A percentile compares a stretch with the other conserved stretches of the same genome.
These are phyloP conservation scores for Aspergillus fructus DNA, from an alignment of 2,329 filamentous ascomycete genomes.

Conservation along the genomic window DNA sequence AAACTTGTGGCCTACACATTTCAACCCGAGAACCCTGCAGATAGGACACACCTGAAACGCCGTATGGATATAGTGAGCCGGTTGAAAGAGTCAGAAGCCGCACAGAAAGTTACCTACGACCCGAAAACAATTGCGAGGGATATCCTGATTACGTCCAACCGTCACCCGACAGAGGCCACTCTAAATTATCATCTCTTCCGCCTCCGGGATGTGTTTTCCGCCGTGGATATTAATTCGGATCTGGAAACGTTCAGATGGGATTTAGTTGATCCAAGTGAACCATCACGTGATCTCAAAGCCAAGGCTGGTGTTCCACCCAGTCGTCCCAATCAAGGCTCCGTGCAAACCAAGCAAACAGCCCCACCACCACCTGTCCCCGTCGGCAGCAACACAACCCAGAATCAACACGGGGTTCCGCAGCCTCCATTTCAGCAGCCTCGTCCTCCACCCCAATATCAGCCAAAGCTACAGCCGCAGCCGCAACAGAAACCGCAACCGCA, in stretches of 20 bases:
- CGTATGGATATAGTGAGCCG: constrained; percentile 44
- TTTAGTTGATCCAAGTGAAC: constrained; percentile 48
- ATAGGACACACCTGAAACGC: constrained; percentile 25
- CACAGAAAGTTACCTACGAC: constrained; percentile 55
- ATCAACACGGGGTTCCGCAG: neutral
- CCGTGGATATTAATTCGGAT: constrained; percentile 50
- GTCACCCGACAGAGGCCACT: constrained; percentile 58
- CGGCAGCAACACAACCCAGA: constrained; percentile 8
- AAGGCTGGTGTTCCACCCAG: neutral
- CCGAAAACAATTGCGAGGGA: constrained; percentile 63
- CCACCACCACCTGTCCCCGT: constrained; percentile 4
- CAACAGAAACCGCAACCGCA: neutral
- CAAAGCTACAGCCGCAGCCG: neutral
- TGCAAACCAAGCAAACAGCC: constrained; percentile 6
- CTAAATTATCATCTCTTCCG: constrained; percentile 61
- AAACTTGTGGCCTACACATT: constrained; percentile 12
- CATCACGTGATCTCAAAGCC: constrained; percentile 14
- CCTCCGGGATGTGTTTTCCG: constrained; percentile 43
- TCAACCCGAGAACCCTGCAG: constrained; percentile 10
- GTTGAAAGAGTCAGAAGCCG: constrained; percentile 39
- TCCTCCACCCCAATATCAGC: neutral
- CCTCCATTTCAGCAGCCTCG: neutral
- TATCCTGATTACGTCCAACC: constrained; percentile 60
- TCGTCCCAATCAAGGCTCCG: neutral
- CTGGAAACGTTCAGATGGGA: constrained; percentile 62